These are phyloP conservation scores for Myriosclerotinia curreyana DNA, from an alignment of 2,329 filamentous ascomycete genomes.

Conservation along the genomic window DNA sequence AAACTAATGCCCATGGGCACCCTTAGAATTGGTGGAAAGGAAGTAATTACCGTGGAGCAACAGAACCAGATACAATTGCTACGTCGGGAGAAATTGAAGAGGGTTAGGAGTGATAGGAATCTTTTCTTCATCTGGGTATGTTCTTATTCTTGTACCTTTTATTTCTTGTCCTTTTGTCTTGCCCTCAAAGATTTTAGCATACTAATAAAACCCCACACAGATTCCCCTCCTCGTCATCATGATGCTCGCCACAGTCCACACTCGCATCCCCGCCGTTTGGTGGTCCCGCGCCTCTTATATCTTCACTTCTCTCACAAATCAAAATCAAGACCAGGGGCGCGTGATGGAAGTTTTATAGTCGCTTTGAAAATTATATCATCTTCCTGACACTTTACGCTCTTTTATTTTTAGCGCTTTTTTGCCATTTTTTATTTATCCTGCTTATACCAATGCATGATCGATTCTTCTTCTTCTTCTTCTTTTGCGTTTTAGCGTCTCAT, in stretches of 20 bases:
- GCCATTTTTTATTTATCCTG: constrained; percentile 1
- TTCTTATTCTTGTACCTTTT: constrained; percentile 19
- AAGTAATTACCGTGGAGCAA: constrained; percentile 62
- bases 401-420: background rate
- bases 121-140: constrained; percentile 67
- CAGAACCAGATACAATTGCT: constrained; percentile 60
- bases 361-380: background rate
- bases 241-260: constrained; percentile 50
- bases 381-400: background rate
- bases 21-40: constrained; percentile 60
- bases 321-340: constrained; percentile 24
- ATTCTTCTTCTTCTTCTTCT: background rate
- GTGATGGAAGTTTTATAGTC: constrained; percentile 36
- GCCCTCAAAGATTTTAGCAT: background rate
- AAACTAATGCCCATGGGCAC: constrained; percentile 40
- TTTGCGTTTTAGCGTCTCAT: constrained; percentile 15
- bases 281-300: constrained; percentile 31
- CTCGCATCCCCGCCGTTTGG: constrained; percentile 49
- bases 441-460: background rate
- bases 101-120: constrained; percentile 60
- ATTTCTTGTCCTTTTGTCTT: background rate
- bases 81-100: constrained; percentile 61
- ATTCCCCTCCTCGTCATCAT: constrained; percentile 51
- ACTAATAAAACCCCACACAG: constrained; percentile 36
- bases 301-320: constrained; percentile 28